phyloP scores from a whole-genome alignment of 371 early-diverging fungal species.

The Chytridium lagenaria region DNA sequence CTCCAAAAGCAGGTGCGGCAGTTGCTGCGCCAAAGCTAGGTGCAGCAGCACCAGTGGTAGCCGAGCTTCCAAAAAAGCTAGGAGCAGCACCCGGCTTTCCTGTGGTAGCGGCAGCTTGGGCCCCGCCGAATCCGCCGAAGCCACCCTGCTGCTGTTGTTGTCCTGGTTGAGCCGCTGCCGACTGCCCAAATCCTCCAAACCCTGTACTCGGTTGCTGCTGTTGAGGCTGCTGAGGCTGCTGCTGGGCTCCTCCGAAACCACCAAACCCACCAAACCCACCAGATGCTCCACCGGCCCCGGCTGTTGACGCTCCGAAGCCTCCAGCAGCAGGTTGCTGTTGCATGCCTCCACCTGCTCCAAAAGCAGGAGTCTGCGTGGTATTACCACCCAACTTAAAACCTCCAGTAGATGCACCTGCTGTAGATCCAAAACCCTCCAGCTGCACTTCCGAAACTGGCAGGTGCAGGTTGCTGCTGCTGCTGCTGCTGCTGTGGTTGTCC shows the following conservation, averaged over 20 bases:
- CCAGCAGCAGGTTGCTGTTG: slow-evolving; percentile 13
- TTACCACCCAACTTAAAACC: neutral
- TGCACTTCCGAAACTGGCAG: no score
- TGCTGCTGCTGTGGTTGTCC: neutral
- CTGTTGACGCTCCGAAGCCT: slow-evolving; percentile 2
- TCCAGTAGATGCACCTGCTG: slow-evolving; percentile 1
- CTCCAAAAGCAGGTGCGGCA: slow-evolving; percentile 26
- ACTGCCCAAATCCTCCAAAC: neutral
- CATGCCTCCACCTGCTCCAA: neutral
- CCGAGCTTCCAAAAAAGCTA: slow-evolving; percentile 42
- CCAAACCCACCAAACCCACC: slow-evolving; percentile 15
- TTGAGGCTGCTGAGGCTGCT: neutral
- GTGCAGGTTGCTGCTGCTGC: slow-evolving; percentile 9
- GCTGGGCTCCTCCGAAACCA: slow-evolving; percentile 8
- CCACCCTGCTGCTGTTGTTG: slow-evolving; percentile 14
- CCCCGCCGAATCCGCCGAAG: slow-evolving; percentile 25
- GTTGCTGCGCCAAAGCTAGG: slow-evolving; percentile 21
- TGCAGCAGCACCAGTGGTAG: slow-evolving; percentile 26
- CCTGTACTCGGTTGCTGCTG: neutral
- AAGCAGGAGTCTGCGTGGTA: neutral
- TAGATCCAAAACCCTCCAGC: neutral
- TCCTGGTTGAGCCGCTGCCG: neutral
- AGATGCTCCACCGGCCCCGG: neutral
- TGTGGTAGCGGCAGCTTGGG: neutral
- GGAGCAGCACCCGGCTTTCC: slow-evolving; percentile 39